Base-by-base conservation (phyloP, 2,329 filamentous ascomycete genomes). In the Penicillium polonicum region DNA sequence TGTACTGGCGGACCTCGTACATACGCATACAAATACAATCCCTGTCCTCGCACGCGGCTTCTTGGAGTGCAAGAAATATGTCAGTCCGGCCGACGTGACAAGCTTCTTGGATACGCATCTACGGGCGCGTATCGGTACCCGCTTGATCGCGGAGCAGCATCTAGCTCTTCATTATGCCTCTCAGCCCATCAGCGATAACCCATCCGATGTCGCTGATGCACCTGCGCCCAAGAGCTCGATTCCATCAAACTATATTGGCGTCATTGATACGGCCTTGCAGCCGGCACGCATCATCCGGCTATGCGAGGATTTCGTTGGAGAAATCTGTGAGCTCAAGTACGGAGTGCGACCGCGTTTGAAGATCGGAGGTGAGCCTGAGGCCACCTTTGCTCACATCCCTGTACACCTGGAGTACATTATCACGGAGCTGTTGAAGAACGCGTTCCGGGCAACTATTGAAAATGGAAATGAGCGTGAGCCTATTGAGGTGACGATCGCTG, bases 351-450 rank as follows among this genome's bases (percentile, higher is more conserved):
- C 94, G 0, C 83, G 82, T 2, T 83, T 96, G 68, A 78, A 88
- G 46, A 88, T 99, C 68, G 89, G 92, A 64, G 94, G 94, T 63
- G 88, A 95, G 72, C 87, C 89, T 0, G 87, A 89, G 51, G 91
- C 92, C n/a, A 88, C 87, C 0, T 96, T 99, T 70, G 92, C 93
- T 21, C 94, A 95, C 70, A 88, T 99, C 9, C 94, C 94, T 15
- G 94, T 96, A 73, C 94, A 99, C 74, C 83, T 99, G 25, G 93
- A 97, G 76, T 99, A 99, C 74, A 97, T 99, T 63, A 85, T 97
- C 63, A 99, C 93, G 0, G 94, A 99, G 75, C 83, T 99, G 1
- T 83, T 99, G 58, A 99, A 99, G 76, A 99, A 99, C 70, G 91
- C 92, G 1, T 99, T 97, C 78, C 86, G 94, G 43, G 93, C 94